phyloP scores from a whole-genome alignment of 208 protist genomes.

The Acanthamoeba healyi region DNA sequence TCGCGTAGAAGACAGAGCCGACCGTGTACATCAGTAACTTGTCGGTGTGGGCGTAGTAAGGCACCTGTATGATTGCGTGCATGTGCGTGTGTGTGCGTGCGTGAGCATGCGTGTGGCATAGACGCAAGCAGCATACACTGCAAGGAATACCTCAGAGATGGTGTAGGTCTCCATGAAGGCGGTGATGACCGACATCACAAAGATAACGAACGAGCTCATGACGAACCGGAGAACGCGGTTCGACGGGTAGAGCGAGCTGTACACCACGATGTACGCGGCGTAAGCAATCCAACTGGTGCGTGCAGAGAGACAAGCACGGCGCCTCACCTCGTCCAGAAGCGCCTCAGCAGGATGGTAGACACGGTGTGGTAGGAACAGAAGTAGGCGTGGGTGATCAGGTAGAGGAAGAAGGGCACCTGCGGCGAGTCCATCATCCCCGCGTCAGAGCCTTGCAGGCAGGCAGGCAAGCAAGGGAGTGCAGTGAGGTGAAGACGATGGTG shows the following conservation, averaged over 20 bases:
- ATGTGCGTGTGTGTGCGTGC: neutral
- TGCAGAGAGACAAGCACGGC: neutral
- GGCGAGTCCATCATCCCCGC: neutral
- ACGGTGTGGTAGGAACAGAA: slow-evolving; percentile 86
- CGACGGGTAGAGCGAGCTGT: slow-evolving; percentile 50
- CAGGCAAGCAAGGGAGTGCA: neutral
- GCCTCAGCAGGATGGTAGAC: slow-evolving; percentile 84
- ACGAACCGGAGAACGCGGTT: slow-evolving; percentile 55
- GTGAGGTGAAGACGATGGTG: neutral
- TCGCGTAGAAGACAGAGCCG: slow-evolving; percentile 85
- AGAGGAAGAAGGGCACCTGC: slow-evolving; percentile 84
- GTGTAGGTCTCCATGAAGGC: slow-evolving; percentile 90
- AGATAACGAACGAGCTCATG: slow-evolving; percentile 76
- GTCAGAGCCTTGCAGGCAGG: neutral
- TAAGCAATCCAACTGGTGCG: neutral
- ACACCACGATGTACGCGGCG: neutral
- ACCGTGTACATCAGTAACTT: slow-evolving; percentile 85
- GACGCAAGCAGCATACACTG: neutral
- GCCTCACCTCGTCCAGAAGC: slow-evolving; percentile 77
- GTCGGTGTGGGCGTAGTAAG: slow-evolving; percentile 85
- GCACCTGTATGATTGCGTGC: slow-evolving; percentile 64
- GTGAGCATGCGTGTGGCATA: neutral
- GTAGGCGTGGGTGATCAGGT: slow-evolving; percentile 87
- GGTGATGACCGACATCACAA: slow-evolving; percentile 82
- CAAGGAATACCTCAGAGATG: slow-evolving; percentile 69